Evolutionary conservation across 2,329 filamentous ascomycete species (phyloP).

Genomic region (Immersiporthe knoxdaviesiana): DNA sequence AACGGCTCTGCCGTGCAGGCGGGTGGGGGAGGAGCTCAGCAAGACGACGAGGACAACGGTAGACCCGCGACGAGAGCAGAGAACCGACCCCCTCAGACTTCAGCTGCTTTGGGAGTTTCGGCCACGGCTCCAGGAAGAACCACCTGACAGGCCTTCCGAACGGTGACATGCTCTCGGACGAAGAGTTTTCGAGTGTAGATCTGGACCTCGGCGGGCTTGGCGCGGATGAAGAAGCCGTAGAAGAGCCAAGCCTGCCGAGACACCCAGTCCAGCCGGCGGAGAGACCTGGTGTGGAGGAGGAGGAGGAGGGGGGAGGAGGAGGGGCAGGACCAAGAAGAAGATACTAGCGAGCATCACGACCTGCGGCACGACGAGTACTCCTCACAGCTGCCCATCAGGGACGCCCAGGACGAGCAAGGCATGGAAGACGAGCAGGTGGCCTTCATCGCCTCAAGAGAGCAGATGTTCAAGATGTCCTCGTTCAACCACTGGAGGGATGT

Average conservation of each 20-base stretch:
- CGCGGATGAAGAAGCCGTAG: constrained; percentile 1
- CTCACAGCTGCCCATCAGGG: constrained; percentile 22
- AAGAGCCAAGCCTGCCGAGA: constrained; percentile 21
- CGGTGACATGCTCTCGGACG: constrained; percentile 19
- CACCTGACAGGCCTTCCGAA: neutral
- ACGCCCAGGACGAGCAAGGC: constrained; percentile 19
- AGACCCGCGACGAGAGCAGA: constrained; percentile 26
- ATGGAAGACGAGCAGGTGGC: constrained; percentile 25
- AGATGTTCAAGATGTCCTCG: constrained; percentile 29
- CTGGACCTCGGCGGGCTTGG: constrained; percentile 17
- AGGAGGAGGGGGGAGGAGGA: neutral
- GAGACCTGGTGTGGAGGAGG: neutral
- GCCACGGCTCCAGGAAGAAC: neutral
- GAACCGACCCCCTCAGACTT: constrained; percentile 27
- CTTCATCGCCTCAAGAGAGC: constrained; percentile 26
- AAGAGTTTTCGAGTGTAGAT: constrained; percentile 23
- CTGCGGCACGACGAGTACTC: constrained; percentile 26
- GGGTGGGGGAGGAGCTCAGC: constrained; percentile 1
- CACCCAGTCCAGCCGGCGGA: constrained; percentile 17
- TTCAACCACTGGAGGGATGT: constrained; percentile 28
- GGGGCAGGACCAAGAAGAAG: constrained; percentile 3
- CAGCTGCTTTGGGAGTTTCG: constrained; percentile 20
- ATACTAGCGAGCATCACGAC: constrained; percentile 23
- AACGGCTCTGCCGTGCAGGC: constrained; percentile 17
- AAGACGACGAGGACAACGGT: constrained; percentile 1